Evolutionary conservation across 2,329 filamentous ascomycete genomes (phyloP).

Genomic region (Emericellopsis cladophorae): DNA sequence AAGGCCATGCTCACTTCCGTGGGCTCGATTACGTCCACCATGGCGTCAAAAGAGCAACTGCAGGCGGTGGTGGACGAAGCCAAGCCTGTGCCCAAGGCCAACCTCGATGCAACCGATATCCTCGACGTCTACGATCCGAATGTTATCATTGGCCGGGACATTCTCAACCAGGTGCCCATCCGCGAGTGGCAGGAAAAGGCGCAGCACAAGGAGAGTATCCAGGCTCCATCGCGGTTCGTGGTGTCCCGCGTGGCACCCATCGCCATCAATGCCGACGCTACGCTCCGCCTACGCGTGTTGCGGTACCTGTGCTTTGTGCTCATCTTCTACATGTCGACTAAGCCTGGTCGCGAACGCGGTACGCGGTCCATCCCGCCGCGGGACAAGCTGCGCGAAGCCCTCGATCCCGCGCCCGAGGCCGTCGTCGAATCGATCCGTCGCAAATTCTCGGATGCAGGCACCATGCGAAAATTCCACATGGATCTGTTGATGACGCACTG

Average conservation of each 20-base stretch:
- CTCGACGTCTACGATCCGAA: conserved; percentile 62
- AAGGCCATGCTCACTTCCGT: conserved; percentile 52
- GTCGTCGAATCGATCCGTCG: conserved; percentile 55
- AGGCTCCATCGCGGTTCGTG: conserved; percentile 50
- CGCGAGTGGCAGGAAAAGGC: conserved; percentile 62
- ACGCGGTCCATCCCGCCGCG: conserved; percentile 41
- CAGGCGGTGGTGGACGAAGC: conserved; percentile 51
- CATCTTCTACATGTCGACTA: conserved; percentile 35
- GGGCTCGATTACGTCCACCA: conserved; percentile 45
- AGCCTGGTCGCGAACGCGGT: conserved; percentile 31
- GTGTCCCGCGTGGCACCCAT: conserved; percentile 45
- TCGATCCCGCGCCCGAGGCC: conserved; percentile 44
- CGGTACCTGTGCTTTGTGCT: conserved; percentile 48
- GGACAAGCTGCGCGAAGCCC: conserved; percentile 45
- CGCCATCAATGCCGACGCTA: conserved; percentile 39
- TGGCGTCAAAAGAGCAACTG: conserved; percentile 54
- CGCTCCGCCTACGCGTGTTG: conserved; percentile 41
- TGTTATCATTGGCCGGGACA: conserved; percentile 52
- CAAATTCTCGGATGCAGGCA: conserved; percentile 52
- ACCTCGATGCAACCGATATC: conserved; percentile 52
- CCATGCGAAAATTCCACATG: conserved; percentile 58
- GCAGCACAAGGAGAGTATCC: conserved; percentile 43
- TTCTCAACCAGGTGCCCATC: conserved; percentile 55
- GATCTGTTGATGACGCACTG: conserved; percentile 65
- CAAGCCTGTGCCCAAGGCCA: conserved; percentile 62